Conservation (phyloP, 148 eudicot genomes). For the Rhododendron kiyosumense region DNA sequence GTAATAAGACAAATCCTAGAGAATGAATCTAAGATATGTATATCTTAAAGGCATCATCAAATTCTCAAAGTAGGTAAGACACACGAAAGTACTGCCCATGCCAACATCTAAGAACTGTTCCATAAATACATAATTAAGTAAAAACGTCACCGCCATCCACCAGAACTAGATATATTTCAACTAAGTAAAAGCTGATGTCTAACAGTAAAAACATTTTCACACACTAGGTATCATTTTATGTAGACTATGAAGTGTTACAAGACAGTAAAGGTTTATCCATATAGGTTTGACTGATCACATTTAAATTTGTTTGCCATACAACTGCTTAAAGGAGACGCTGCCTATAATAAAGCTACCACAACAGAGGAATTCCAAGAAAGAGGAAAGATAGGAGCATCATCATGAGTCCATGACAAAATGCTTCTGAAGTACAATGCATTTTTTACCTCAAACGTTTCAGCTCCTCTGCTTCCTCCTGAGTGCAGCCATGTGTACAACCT, state of each 20-base stretch:
- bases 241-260: neutral
- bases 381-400: neutral
- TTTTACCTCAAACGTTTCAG: slow-evolving; percentile 74
- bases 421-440: neutral
- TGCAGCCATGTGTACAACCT: slow-evolving; percentile 95
- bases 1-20: neutral
- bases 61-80: neutral
- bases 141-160: neutral
- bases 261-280: neutral
- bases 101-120: neutral
- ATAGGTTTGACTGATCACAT: neutral
- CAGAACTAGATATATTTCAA: neutral
- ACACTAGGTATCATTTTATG: neutral
- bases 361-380: neutral
- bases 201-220: neutral
- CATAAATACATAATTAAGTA: neutral
- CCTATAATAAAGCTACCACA: neutral
- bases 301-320: neutral
- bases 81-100: neutral
- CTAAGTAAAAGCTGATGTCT: neutral
- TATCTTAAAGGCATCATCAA: neutral
- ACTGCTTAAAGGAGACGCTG: neutral
- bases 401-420: neutral
- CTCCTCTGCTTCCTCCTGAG: slow-evolving; percentile 76
- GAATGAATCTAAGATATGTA: neutral